Percentiles rank a stretch among this genome's conserved stretches.
Evolutionary conservation across 345 rosid species (phyloP).

Genomic region (Gossypium raimondii): DNA sequence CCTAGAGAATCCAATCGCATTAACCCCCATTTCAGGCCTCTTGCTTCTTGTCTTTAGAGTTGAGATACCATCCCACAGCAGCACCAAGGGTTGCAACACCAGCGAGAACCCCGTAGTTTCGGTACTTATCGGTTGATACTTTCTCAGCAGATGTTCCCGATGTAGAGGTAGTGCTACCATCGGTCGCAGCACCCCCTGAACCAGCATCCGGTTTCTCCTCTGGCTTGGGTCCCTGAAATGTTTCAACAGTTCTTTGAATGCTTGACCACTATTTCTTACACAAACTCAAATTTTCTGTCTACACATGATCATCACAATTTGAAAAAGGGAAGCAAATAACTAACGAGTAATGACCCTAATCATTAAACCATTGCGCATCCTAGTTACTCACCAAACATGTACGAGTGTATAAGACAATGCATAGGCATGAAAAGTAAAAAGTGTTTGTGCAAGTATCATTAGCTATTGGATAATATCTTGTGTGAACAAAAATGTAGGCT

Average conservation of each 20-base stretch:
- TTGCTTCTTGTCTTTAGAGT: slow-evolving; percentile 65
- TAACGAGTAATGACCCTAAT: background rate
- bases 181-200: slow-evolving; percentile 32
- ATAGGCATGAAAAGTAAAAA: background rate
- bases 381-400: background rate
- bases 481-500: background rate
- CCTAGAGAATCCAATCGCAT: background rate
- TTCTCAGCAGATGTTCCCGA: slow-evolving; percentile 50
- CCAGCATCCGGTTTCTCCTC: slow-evolving; percentile 51
- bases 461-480: background rate
- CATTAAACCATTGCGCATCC: background rate
- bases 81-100: slow-evolving; percentile 55
- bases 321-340: background rate
- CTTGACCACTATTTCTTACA: background rate
- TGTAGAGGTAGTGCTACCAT: slow-evolving; percentile 38
- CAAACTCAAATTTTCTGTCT: background rate
- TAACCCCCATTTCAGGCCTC: slow-evolving; percentile 48
- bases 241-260: background rate
- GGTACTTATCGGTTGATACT: slow-evolving; percentile 63
- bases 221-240: slow-evolving; percentile 62
- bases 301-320: background rate
- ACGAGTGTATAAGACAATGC: background rate
- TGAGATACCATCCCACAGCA: slow-evolving; percentile 88
- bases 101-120: slow-evolving; percentile 83
- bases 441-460: background rate